Conservation (phyloP, 495 filamentous ascomycete species). For the Annulohypoxylon nitens region DNA sequence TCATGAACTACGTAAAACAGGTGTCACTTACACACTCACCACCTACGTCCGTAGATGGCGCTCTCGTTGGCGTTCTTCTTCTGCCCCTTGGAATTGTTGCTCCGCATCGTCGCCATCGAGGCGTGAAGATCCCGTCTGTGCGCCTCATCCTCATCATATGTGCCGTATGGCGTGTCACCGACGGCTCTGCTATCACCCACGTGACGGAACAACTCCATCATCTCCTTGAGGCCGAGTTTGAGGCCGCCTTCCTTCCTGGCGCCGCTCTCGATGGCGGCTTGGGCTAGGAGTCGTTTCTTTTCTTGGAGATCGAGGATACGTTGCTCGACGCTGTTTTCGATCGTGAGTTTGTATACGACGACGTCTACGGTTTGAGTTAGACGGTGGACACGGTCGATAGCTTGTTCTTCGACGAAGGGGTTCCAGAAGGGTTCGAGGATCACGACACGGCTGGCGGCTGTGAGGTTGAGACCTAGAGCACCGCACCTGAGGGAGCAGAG, state of each 20-base stretch:
- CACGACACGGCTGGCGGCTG: slow-evolving; percentile 90
- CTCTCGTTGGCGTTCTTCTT: slow-evolving; percentile 49
- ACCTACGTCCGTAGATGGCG: slow-evolving; percentile 56
- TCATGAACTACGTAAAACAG: not conserved
- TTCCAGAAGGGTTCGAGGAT: slow-evolving; percentile 99
- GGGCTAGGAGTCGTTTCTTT: slow-evolving; percentile 88
- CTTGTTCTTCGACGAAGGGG: slow-evolving; percentile 97
- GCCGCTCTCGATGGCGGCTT: slow-evolving; percentile 82
- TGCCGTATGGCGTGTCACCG: not conserved
- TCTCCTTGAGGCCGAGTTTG: slow-evolving; percentile 94
- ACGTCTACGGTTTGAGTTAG: slow-evolving; percentile 96
- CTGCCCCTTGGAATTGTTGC: slow-evolving; percentile 6
- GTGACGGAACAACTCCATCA: slow-evolving; percentile 86
- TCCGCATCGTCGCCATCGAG: slow-evolving; percentile 29
- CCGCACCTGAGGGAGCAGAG: slow-evolving; percentile 95
- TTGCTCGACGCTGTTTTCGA: slow-evolving; percentile 88
- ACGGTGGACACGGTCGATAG: slow-evolving; percentile 96
- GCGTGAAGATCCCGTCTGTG: slow-evolving; percentile 32
- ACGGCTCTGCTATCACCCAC: slow-evolving; percentile 46
- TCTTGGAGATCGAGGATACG: slow-evolving; percentile 92
- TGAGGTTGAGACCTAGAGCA: slow-evolving; percentile 91
- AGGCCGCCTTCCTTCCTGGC: slow-evolving; percentile 69
- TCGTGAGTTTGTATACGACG: slow-evolving; percentile 91
- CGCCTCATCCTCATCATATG: slow-evolving; percentile 18
- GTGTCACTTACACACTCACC: slow-evolving; percentile 42